Evolutionary conservation across 2,329 filamentous ascomycete species (phyloP).

Genomic region (Rutstroemia sydowiana): DNA sequence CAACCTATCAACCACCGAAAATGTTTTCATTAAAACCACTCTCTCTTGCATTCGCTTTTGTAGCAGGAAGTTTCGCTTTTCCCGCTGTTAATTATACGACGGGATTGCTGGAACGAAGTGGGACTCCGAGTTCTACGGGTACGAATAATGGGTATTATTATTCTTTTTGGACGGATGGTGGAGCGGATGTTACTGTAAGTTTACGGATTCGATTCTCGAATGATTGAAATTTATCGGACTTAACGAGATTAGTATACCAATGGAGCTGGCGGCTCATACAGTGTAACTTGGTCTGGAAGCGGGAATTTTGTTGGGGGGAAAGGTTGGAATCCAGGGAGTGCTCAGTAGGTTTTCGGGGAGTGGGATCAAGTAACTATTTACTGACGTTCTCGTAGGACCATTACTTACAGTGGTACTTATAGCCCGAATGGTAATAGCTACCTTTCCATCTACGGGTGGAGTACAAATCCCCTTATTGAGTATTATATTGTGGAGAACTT

Average conservation of each 20-base stretch:
- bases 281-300: conserved; percentile 40
- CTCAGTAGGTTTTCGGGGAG: conserved; percentile 12
- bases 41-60: not conserved
- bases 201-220: no score
- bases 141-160: conserved; percentile 37
- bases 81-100: not conserved
- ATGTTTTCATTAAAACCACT: not conserved
- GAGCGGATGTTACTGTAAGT: conserved; percentile 33
- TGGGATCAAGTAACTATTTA: not conserved
- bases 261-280: conserved; percentile 42
- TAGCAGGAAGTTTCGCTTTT: not conserved
- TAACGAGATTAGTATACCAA: conserved; percentile 54
- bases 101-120: not conserved
- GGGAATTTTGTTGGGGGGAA: conserved; percentile 43
- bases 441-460: conserved; percentile 53
- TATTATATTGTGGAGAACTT: conserved; percentile 50
- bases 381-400: conserved; percentile 20
- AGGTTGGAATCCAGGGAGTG: conserved; percentile 39
- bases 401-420: conserved; percentile 37
- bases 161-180: conserved; percentile 52
- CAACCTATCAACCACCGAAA: not conserved
- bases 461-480: conserved; percentile 19
- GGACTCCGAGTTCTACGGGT: not conserved
- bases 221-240: not conserved
- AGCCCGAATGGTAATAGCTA: conserved; percentile 39